These are phyloP conservation scores for Breviolum minutum DNA, from an alignment of 73 alveolate genomes.

Conservation along the genomic window DNA sequence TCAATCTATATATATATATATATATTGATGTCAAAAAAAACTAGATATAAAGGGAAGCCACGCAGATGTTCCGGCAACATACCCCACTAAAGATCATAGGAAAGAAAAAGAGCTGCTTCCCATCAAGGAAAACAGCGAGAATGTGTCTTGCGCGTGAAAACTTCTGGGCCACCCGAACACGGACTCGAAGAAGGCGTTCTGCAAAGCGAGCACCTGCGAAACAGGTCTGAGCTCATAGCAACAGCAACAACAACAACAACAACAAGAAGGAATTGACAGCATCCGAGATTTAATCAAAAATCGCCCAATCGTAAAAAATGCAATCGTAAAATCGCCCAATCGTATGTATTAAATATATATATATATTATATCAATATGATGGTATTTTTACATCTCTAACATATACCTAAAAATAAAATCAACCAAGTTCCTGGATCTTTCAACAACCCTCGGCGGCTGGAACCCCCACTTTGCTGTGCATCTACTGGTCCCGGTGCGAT, in stretches of 20 bases:
- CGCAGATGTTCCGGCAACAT: no score
- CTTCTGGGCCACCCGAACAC: not conserved
- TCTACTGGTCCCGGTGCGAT: constrained; percentile 36
- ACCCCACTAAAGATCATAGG: no score
- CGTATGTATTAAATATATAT: not conserved
- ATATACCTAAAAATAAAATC: not conserved
- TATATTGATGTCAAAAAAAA: no score
- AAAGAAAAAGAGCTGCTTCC: no score
- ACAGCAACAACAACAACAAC: not conserved
- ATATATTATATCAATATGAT: not conserved
- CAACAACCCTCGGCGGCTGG: not conserved
- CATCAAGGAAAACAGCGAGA: no score
- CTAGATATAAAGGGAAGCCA: no score
- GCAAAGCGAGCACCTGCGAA: constrained; percentile 14
- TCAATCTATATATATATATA: no score
- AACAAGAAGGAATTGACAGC: not conserved
- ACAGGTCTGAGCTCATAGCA: not conserved
- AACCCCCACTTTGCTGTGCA: not conserved
- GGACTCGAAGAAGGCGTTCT: not conserved
- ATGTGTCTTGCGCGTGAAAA: not conserved
- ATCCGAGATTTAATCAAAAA: no score
- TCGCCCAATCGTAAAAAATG: no score
- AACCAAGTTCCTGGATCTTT: not conserved
- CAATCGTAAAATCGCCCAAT: no score
- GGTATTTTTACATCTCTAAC: no score